Percentiles rank a stretch among this genome's conserved stretches.
Conservation (phyloP, 306 rosid species). For the Cucurbita moschata region DNA sequence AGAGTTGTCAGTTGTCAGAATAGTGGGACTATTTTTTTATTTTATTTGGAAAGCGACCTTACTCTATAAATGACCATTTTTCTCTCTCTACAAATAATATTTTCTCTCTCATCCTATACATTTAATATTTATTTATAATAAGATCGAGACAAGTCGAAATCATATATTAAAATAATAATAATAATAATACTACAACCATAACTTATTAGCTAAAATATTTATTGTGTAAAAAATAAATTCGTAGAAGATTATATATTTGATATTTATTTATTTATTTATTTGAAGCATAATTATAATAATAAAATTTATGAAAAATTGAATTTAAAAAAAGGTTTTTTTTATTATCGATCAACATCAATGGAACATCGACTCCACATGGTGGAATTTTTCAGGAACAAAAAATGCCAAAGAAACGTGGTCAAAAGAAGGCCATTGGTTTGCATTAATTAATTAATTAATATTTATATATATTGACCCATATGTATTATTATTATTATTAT, state of each 20-base stretch:
- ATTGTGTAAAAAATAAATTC: no score
- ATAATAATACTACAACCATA: no score
- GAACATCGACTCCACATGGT: not conserved
- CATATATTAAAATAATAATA: not conserved
- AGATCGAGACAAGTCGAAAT: not conserved
- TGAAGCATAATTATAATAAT: no score
- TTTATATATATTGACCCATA: not conserved
- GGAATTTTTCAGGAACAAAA: not conserved
- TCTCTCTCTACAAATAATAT: not conserved
- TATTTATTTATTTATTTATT: no score
- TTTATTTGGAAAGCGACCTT: constrained; percentile 4
- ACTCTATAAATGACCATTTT: not conserved
- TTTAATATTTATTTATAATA: not conserved
- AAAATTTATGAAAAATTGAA: not conserved
- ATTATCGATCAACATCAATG: not conserved
- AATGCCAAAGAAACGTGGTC: constrained; percentile 4
- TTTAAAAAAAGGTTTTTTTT: not conserved
- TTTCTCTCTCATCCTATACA: not conserved
- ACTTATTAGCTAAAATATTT: no score
- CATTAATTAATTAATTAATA: not conserved
- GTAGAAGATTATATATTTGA: no score
- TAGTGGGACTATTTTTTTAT: not conserved
- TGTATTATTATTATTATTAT: not conserved
- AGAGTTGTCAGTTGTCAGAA: constrained; percentile 1
- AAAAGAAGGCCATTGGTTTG: constrained; percentile 1